Conservation (phyloP, 768 basidiomycete genomes). For the Clitopilus hobsonii region DNA sequence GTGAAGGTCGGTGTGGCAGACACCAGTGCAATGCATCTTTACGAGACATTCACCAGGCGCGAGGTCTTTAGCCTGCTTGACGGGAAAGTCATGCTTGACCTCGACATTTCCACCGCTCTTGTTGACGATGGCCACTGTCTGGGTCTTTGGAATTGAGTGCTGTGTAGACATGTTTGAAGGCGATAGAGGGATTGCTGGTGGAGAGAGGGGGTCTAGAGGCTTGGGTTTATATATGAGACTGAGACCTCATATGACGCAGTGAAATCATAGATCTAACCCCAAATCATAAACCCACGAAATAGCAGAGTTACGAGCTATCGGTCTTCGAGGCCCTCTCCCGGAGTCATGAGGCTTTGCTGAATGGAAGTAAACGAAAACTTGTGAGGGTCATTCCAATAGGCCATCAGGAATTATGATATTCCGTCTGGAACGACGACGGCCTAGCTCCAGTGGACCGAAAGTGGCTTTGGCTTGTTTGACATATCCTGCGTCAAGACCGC, state of each 20-base stretch:
- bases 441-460: background rate
- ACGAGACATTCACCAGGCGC: slow-evolving; percentile 70
- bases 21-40: slow-evolving; percentile 72
- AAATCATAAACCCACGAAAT: background rate
- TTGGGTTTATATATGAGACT: background rate
- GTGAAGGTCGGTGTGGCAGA: slow-evolving; percentile 87
- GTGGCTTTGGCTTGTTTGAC: background rate
- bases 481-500: background rate
- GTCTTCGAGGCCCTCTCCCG: background rate
- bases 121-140: slow-evolving; percentile 39
- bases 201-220: background rate
- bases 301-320: background rate
- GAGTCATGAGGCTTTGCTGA: background rate
- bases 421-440: background rate
- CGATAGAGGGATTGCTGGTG: background rate
- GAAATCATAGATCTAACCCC: background rate
- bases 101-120: slow-evolving; percentile 26
- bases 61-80: slow-evolving; percentile 51
- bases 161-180: background rate
- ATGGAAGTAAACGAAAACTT: background rate
- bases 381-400: too few species aligned
- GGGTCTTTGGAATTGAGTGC: slow-evolving; percentile 29
- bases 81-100: slow-evolving; percentile 45
- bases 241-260: background rate
- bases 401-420: background rate